A percentile compares a stretch with the other conserved stretches of the same genome.
Conservation (phyloP, 192 early-diverging fungal genomes). For the Endogone sp. region DNA sequence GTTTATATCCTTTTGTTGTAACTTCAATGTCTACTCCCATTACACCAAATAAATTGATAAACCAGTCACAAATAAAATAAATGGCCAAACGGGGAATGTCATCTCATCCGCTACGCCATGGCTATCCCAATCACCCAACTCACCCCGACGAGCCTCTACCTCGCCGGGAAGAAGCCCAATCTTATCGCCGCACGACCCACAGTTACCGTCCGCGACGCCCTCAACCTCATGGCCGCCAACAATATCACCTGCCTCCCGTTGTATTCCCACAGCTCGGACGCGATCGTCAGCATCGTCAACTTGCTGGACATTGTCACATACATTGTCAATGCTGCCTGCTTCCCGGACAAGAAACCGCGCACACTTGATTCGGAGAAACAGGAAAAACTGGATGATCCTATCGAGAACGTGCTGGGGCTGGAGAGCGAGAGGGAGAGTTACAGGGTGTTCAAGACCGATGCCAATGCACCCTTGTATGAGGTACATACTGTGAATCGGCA, state of each 20-base stretch:
- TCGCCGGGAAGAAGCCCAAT: constrained; percentile 11
- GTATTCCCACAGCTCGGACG: constrained; percentile 42
- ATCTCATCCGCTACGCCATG: too few species aligned
- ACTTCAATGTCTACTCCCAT: too few species aligned
- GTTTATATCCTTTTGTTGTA: too few species aligned
- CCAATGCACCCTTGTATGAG: constrained; percentile 20
- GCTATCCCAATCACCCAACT: constrained; percentile 9
- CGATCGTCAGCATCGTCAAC: constrained; percentile 48
- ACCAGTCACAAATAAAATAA: too few species aligned
- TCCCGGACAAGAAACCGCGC: constrained; percentile 1
- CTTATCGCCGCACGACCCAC: constrained; percentile 43
- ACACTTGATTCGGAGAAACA: constrained; percentile 22
- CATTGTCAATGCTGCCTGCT: constrained; percentile 19
- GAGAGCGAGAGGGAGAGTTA: constrained; percentile 41
- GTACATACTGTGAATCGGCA: constrained; percentile 4
- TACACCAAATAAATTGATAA: too few species aligned
- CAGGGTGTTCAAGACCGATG: constrained; percentile 26
- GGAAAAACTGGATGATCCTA: constrained; percentile 17
- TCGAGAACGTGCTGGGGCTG: constrained; percentile 40
- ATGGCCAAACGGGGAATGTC: too few species aligned
- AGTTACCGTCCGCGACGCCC: constrained; percentile 43
- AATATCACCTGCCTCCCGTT: constrained; percentile 52
- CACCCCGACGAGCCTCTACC: constrained; percentile 24
- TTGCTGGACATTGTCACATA: constrained; percentile 50
- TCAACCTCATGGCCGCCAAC: constrained; percentile 38